Percentiles rank a stretch among this genome's conserved stretches.
Conservation (phyloP, 106 monocot genomes). For the Dendrobium nobile region DNA sequence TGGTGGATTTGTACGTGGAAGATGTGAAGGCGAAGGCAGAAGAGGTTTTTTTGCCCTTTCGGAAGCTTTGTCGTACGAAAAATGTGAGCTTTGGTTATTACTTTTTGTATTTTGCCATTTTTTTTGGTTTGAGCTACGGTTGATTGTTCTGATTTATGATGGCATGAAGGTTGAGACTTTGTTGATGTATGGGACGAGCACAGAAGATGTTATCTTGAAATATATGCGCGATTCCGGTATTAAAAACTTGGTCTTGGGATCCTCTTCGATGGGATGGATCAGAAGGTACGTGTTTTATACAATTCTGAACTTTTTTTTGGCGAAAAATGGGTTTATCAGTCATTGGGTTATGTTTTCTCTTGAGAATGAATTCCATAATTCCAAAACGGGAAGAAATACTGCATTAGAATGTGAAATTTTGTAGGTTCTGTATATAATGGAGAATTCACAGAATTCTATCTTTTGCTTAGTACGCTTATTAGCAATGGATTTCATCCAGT, state of each 20-base stretch:
- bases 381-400: background rate
- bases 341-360: background rate
- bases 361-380: background rate
- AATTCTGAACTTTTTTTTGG: background rate
- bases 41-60: conserved; percentile 21
- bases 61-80: conserved; percentile 22
- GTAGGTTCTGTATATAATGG: background rate
- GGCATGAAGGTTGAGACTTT: conserved; percentile 37
- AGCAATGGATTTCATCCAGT: too few species aligned
- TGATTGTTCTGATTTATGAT: background rate
- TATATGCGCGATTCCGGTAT: conserved; percentile 30
- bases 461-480: too few species aligned
- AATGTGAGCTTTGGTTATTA: conserved; percentile 27
- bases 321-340: background rate
- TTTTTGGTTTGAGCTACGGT: background rate
- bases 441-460: background rate
- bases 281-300: conserved; percentile 20
- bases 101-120: background rate
- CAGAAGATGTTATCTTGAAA: conserved; percentile 22
- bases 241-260: conserved; percentile 47
- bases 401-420: background rate
- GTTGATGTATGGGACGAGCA: conserved; percentile 37
- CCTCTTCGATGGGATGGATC: conserved; percentile 31
- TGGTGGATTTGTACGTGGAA: conserved; percentile 41
- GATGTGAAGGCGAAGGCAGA: conserved; percentile 26